These are phyloP conservation scores for Juglanconis oblonga DNA, from an alignment of 2,329 filamentous ascomycete species.

Conservation along the genomic window DNA sequence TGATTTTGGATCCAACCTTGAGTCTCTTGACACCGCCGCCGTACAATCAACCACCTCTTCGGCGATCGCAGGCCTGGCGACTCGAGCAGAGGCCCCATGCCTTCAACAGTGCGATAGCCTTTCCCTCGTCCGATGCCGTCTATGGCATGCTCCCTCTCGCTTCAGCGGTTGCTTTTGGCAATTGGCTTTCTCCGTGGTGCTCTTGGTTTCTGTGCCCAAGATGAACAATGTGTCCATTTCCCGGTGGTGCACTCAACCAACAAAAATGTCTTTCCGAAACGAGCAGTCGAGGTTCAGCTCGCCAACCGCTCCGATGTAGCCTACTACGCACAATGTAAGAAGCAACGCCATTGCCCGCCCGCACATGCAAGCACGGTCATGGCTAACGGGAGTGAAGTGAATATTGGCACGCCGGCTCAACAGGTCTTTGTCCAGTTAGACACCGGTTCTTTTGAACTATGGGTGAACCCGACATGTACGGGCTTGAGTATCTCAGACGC, in stretches of 20 bases:
- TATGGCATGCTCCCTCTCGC: conserved; percentile 26
- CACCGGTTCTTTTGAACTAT: conserved; percentile 59
- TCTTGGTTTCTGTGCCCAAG: conserved; percentile 20
- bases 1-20: too few relatives aligned
- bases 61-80: not conserved
- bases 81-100: conserved; percentile 11
- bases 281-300: conserved; percentile 42
- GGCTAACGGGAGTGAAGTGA: conserved; percentile 32
- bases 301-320: conserved; percentile 52
- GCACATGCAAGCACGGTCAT: conserved; percentile 18
- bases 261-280: conserved; percentile 36
- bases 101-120: conserved; percentile 18
- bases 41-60: not conserved
- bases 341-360: conserved; percentile 24
- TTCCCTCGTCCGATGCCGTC: conserved; percentile 21
- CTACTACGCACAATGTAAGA: conserved; percentile 37
- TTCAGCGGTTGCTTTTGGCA: conserved; percentile 23
- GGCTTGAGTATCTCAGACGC: conserved; percentile 38
- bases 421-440: conserved; percentile 54
- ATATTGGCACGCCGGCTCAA: conserved; percentile 53
- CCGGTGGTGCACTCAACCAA: conserved; percentile 43
- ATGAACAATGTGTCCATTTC: conserved; percentile 35
- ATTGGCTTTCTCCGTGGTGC: conserved; percentile 16
- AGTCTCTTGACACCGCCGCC: not conserved
- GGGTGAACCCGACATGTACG: conserved; percentile 60